Conservation (phyloP, 2,329 filamentous ascomycete genomes). For the Colletotrichum tropicale region DNA sequence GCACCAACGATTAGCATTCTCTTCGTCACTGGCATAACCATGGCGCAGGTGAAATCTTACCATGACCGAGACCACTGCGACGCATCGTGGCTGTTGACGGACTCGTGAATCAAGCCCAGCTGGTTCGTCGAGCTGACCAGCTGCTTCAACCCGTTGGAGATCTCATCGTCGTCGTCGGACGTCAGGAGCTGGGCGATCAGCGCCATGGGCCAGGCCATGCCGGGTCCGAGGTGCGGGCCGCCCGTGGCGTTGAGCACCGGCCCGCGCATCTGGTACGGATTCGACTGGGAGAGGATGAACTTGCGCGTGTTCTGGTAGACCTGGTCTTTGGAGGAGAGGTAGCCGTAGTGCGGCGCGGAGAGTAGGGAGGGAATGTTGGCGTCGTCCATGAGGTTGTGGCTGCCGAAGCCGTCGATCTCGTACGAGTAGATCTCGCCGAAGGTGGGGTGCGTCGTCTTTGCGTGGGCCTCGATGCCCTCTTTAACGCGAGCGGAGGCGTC, state of each 20-base stretch:
- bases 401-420: conserved; percentile 73
- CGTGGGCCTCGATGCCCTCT: conserved; percentile 72
- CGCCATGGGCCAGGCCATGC: conserved; percentile 88
- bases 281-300: conserved; percentile 74
- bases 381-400: conserved; percentile 65
- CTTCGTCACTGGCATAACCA: not conserved
- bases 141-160: conserved; percentile 64
- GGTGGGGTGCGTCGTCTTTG: conserved; percentile 64
- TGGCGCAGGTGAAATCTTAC: conserved; percentile 28
- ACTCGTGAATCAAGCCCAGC: conserved; percentile 84
- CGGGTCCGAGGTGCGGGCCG: conserved; percentile 60
- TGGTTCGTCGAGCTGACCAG: conserved; percentile 72
- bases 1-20: not conserved
- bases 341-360: conserved; percentile 65
- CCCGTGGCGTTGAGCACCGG: conserved; percentile 56
- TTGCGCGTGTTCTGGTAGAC: conserved; percentile 76
- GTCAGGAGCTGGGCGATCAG: conserved; percentile 82
- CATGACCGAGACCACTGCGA: conserved; percentile 47
- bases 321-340: conserved; percentile 59
- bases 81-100: conserved; percentile 69
- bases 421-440: conserved; percentile 72
- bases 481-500: conserved; percentile 61
- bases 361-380: conserved; percentile 68
- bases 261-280: conserved; percentile 72
- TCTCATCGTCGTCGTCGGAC: conserved; percentile 76